Base-by-base conservation (phyloP, 169 alveolate genomes). In the Miamiensis avidus region DNA sequence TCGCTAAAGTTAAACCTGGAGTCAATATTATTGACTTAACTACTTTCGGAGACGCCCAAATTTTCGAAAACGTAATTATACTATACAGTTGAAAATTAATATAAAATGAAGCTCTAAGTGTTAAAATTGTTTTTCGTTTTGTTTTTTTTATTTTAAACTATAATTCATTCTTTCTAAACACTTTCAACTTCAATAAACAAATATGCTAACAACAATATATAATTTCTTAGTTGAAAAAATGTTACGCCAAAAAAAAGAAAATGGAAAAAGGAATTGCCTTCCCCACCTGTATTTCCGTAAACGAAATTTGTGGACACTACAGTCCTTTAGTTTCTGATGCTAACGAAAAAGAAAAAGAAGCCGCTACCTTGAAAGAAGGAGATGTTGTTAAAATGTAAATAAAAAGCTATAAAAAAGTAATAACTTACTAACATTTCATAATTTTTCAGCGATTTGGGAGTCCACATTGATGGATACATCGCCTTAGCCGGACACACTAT, bases 201-300 rank as follows among this genome's bases (percentile, higher is more conserved):
- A n/a, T n/a, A n/a, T n/a, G n/a, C n/a, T n/a, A n/a, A n/a, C n/a
- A n/a, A n/a, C n/a, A n/a, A 49, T 11, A 11, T 49, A 11, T 49
- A 11, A 49, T 75, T 16, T 11, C 65, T 26, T 87, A 92, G 81
- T 87, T 89, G 32, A 84, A 83, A 81, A 86, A 88, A 84, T 75
- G 32, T 27, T 85, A 78, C 72, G 78, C 92, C 81, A 97, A 97
- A 89, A 49, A 49, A 49, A 95, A 95, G 89, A 95, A 95, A 89
- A 86, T 96, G 29, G 97, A 95, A 81, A 98, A 98, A 92, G 99
- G 99, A 30, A 94, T 98, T 33, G 99, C 99, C 31, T 98, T 98
- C 94, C 99, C 99, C 29, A 98, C 99, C 27, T 96, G 99, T 81
- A 92, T 99, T 78, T 96, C 99, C 74, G 98, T 99, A 6, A 98